phyloP scores from a whole-genome alignment of 2,329 filamentous ascomycete species.

The Ascosphaera aggregata region DNA sequence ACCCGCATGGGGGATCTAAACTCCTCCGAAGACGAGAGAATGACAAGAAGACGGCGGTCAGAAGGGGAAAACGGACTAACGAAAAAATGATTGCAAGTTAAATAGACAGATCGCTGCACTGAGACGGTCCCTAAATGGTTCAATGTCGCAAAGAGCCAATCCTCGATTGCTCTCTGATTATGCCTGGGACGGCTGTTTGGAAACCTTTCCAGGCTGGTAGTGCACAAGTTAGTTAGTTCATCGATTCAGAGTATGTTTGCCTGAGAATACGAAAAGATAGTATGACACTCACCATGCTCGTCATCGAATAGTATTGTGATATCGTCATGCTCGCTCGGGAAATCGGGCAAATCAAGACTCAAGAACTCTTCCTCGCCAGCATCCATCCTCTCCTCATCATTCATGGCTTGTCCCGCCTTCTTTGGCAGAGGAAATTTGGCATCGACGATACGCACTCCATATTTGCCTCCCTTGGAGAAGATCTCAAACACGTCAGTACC shows the following conservation, averaged over 20 bases:
- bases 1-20: too few species aligned
- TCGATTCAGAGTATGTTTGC: background rate
- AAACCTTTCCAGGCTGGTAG: constrained; percentile 16
- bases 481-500: constrained; percentile 63
- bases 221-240: background rate
- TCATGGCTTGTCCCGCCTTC: constrained; percentile 8
- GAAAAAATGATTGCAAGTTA: background rate
- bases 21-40: too few species aligned
- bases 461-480: constrained; percentile 39
- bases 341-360: constrained; percentile 67
- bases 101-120: background rate
- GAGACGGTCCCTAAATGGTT: constrained; percentile 1
- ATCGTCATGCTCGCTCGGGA: constrained; percentile 82
- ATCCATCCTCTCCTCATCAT: constrained; percentile 23
- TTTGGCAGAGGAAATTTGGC: constrained; percentile 72
- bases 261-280: background rate
- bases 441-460: constrained; percentile 57
- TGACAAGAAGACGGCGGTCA: background rate
- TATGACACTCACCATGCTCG: constrained; percentile 38
- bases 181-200: constrained; percentile 16
- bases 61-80: background rate
- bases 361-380: constrained; percentile 38
- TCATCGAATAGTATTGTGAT: constrained; percentile 67
- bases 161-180: constrained; percentile 16
- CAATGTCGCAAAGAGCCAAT: constrained; percentile 19